Conservation (phyloP, 1,284 basidiomycete genomes). For the Apiotrichum gracile region DNA sequence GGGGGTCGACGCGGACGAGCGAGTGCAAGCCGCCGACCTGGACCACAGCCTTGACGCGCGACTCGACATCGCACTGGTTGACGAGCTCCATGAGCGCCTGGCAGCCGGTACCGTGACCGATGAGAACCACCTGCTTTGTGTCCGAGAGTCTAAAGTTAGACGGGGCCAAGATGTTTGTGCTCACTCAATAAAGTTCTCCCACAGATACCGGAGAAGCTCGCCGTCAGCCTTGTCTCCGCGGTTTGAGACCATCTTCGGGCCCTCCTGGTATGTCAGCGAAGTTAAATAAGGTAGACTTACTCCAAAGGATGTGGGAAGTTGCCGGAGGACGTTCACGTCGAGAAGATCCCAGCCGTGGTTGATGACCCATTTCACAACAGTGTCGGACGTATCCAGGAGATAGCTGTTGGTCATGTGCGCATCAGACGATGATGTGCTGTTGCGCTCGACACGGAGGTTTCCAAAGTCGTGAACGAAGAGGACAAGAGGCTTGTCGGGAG, state of each 20-base stretch:
- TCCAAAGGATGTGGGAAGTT: slow-evolving; percentile 50
- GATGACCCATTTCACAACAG: slow-evolving; percentile 70
- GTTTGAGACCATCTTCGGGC: slow-evolving; percentile 26
- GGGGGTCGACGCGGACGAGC: slow-evolving; percentile 39
- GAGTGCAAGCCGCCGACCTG: slow-evolving; percentile 66
- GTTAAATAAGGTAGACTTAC: slow-evolving; percentile 7
- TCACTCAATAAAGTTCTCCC: slow-evolving; percentile 91
- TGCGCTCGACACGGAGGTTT: slow-evolving; percentile 72
- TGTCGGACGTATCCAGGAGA: slow-evolving; percentile 75
- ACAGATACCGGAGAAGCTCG: slow-evolving; percentile 71
- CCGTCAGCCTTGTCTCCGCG: slow-evolving; percentile 27
- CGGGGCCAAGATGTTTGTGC: slow-evolving; percentile 21
- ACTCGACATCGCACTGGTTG: slow-evolving; percentile 59
- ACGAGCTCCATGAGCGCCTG: slow-evolving; percentile 68
- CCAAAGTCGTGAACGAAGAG: slow-evolving; percentile 89
- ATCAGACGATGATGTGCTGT: slow-evolving; percentile 65
- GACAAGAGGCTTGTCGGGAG: slow-evolving; percentile 55
- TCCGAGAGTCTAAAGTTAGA: slow-evolving; percentile 57
- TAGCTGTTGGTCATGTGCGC: slow-evolving; percentile 72
- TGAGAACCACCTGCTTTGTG: slow-evolving; percentile 66
- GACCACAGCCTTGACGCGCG: slow-evolving; percentile 61
- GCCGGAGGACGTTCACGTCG: slow-evolving; percentile 79
- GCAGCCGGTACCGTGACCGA: slow-evolving; percentile 82
- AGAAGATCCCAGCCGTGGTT: slow-evolving; percentile 61
- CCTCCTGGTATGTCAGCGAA: slow-evolving; percentile 12